phyloP scores from a whole-genome alignment of 2,329 filamentous ascomycete genomes.

The Penicillium freii region DNA sequence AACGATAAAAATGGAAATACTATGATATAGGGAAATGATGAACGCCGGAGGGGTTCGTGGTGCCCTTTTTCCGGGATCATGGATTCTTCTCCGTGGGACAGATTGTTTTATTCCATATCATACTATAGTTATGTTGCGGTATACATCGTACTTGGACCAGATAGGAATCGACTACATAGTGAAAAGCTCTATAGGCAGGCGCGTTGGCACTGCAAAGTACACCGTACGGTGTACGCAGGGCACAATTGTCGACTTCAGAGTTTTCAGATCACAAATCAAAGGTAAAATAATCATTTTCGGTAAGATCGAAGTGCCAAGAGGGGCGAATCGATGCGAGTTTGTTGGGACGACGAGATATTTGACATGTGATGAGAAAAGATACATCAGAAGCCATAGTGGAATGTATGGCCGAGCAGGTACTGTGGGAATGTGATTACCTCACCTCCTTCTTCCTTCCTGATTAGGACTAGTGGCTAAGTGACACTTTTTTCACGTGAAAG shows the following conservation, averaged over 20 bases:
- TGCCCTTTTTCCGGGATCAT: not conserved
- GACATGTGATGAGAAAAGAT: constrained; percentile 7
- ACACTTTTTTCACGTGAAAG: constrained; percentile 15
- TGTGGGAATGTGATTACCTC: constrained; percentile 5
- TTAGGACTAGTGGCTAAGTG: not conserved
- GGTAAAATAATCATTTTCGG: not conserved
- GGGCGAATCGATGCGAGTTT: not conserved
- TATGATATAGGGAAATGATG: not conserved
- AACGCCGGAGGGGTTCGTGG: not conserved
- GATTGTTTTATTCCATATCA: not conserved
- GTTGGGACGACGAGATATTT: constrained; percentile 1
- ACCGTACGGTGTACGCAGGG: no score
- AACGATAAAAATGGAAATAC: not conserved
- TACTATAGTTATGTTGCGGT: no score
- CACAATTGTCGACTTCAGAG: not conserved
- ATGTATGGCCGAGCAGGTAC: not conserved
- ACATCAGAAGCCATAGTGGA: not conserved
- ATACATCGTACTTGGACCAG: not conserved
- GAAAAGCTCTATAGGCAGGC: not conserved
- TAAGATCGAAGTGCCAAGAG: not conserved
- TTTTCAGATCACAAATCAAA: not conserved
- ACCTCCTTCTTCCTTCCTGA: constrained; percentile 1
- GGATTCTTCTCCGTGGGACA: not conserved
- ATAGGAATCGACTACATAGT: not conserved
- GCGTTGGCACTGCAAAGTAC: not conserved